Base-by-base conservation (phyloP, 1,139 yeast genomes). In the Nakaseomyces kungkrabaensis region DNA sequence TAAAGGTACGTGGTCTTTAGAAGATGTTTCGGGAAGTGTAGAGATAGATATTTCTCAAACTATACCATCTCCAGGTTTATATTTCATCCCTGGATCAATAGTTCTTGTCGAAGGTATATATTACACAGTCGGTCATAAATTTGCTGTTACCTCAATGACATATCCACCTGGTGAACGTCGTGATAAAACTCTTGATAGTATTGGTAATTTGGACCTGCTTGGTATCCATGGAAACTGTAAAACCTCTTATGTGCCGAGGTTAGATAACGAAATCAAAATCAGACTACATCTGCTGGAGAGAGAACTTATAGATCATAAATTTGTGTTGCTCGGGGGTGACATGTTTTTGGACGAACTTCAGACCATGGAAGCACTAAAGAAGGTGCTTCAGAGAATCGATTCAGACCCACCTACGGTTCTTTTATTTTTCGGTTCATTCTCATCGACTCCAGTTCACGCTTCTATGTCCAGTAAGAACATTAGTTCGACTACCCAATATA, bases 131-230 rank as follows among this genome's bases (percentile, higher is more conserved):
- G 71, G 72, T 11, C 76, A 80, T 26, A 78, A 76, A 40, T 89
- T 92, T 61, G 80, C 84, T 55, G 95, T 85, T 1, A 76, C 85
- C 37, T 77, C 85, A 11, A 73, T 90, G 49, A 86, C 86, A 1
- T 96, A 88, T 53, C 98, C 98, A 1, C 90, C 95, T 0, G 84
- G 89, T 3, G 98, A 92, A 63, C 73, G 78, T 56, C 72, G 97
- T 52, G 82, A 76, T 13, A 65, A 61, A 1, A 74, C 94, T 0
- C 63, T 82, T 50, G 90, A 82, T 40, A 81, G 82, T 1, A 82
- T 80, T 54, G 97, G 96, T 1, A 77, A 84, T 58, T 62, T 87
- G 26, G 97, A 92, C 64, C 82, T 88, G 57, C 71, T 85, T 61
- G 92, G 95, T 1, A 72, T 85, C n/a, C 78, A 75, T 52, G 60